phyloP scores from a whole-genome alignment of 2,329 filamentous ascomycete genomes.

The Colletotrichum phormii region DNA sequence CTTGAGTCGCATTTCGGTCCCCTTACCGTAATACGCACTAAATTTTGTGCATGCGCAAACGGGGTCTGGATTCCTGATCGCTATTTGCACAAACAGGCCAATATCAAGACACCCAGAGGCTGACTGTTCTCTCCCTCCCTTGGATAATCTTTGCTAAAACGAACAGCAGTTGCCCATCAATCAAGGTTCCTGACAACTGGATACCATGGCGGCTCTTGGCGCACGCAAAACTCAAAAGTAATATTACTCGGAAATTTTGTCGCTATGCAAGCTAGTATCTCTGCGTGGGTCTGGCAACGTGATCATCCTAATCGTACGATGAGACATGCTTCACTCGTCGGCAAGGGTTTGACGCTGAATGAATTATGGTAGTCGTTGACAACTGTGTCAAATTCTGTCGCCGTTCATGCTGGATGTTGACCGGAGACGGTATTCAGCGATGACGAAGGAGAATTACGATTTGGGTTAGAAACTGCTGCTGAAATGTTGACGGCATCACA shows the following conservation, averaged over 20 bases:
- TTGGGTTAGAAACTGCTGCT: too few relatives aligned
- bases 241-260: constrained; percentile 3
- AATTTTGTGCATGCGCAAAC: background rate
- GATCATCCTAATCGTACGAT: background rate
- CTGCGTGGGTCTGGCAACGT: background rate
- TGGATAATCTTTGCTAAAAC: background rate
- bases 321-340: background rate
- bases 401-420: background rate
- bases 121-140: background rate
- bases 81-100: background rate
- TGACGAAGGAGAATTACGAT: too few relatives aligned
- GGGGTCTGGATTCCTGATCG: background rate
- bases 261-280: background rate
- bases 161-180: background rate
- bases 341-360: too few relatives aligned
- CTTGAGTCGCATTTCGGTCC: background rate
- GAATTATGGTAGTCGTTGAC: background rate
- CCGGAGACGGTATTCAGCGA: background rate
- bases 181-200: background rate
- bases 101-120: background rate
- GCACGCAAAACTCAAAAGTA: background rate
- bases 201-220: background rate
- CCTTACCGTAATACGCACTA: background rate
- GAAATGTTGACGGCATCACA: background rate
- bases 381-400: background rate